These are phyloP conservation scores for Myriosclerotinia curreyana DNA, from an alignment of 2,329 filamentous ascomycete genomes.

Conservation along the genomic window DNA sequence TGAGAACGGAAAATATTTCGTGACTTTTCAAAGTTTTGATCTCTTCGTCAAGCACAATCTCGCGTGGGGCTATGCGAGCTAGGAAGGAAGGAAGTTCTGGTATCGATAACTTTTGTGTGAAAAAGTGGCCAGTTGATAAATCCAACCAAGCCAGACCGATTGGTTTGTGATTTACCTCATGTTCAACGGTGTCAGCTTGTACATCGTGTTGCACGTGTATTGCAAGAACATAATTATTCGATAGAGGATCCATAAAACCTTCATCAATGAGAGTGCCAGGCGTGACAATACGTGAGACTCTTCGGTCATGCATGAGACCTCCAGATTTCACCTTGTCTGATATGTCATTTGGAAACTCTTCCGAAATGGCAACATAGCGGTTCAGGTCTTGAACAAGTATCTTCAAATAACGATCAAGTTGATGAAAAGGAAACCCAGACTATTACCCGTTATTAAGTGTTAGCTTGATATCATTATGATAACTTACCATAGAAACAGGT, in stretches of 20 bases:
- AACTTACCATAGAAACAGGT: conserved; percentile 75
- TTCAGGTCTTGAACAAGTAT: conserved; percentile 86
- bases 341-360: conserved; percentile 79
- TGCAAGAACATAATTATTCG: conserved; percentile 88
- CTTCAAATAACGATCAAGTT: conserved; percentile 90
- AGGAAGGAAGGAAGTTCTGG: conserved; percentile 74
- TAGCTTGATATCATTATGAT: neutral
- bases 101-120: conserved; percentile 72
- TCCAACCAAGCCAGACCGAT: conserved; percentile 92
- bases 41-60: conserved; percentile 73
- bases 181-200: neutral
- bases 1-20: conserved; percentile 63
- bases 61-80: conserved; percentile 77
- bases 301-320: conserved; percentile 79
- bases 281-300: conserved; percentile 83
- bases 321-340: conserved; percentile 69
- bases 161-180: conserved; percentile 36
- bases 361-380: conserved; percentile 88
- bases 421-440: conserved; percentile 91
- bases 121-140: conserved; percentile 91
- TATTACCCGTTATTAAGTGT: conserved; percentile 38
- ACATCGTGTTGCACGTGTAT: conserved; percentile 56
- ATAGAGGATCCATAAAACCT: conserved; percentile 90
- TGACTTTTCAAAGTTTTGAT: conserved; percentile 57
- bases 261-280: conserved; percentile 96